Conservation (phyloP, 768 basidiomycete species). For the Suillus americanus region DNA sequence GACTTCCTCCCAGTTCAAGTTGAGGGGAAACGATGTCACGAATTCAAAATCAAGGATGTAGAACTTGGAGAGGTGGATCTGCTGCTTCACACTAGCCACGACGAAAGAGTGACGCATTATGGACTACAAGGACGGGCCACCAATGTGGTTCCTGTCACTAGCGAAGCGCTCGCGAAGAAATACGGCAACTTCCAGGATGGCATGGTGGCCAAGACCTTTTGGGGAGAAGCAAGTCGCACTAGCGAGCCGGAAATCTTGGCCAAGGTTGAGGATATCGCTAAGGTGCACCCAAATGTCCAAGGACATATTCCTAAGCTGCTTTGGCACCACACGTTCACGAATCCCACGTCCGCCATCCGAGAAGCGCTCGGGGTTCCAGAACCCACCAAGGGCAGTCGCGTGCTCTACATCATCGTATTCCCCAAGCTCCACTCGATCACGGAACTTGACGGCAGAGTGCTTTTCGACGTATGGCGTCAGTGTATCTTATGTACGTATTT, state of each 20-base stretch:
- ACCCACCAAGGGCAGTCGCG: not conserved
- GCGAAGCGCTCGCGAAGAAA: not conserved
- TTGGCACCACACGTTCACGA: not conserved
- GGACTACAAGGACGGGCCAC: not conserved
- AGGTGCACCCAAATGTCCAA: not conserved
- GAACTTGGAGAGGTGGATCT: not conserved
- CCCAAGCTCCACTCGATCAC: not conserved
- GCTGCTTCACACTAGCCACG: not conserved
- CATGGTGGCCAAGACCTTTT: not conserved
- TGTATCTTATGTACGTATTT: not conserved
- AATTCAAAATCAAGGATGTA: not conserved
- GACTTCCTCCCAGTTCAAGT: not conserved
- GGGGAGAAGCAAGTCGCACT: not conserved
- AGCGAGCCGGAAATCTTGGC: not conserved
- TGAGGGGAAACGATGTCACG: not conserved
- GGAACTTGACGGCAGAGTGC: not conserved
- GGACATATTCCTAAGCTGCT: not conserved
- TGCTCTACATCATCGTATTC: not conserved
- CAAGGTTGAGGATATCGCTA: not conserved
- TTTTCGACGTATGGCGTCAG: not conserved
- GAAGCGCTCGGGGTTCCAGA: not conserved
- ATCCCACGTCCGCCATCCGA: not conserved
- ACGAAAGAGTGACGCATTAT: not conserved
- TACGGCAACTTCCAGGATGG: not conserved
- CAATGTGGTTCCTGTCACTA: slow-evolving; percentile 1